These are phyloP conservation scores for Sordariomycetes sp. DNA, from an alignment of 2,329 filamentous ascomycete species.

Conservation along the genomic window DNA sequence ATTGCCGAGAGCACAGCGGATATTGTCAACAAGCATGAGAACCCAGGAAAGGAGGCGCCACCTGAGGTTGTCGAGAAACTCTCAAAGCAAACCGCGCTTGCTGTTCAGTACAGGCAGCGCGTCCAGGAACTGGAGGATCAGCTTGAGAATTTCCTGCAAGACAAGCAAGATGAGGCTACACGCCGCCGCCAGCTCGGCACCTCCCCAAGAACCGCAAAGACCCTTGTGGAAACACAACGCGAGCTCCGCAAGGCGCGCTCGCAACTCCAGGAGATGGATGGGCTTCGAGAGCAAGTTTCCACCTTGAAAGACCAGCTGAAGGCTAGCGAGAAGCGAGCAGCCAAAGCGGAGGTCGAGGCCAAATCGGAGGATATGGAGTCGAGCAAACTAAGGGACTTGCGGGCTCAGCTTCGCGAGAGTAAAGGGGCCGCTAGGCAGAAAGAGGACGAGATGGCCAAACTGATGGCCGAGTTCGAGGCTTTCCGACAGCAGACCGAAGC, in stretches of 20 bases:
- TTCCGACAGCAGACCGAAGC: constrained; percentile 44
- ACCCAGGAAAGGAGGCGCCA: constrained; percentile 31
- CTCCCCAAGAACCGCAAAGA: constrained; percentile 41
- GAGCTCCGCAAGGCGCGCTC: constrained; percentile 45
- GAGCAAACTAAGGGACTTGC: constrained; percentile 23
- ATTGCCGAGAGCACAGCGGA: constrained; percentile 52
- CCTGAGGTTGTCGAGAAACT: constrained; percentile 42
- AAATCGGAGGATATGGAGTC: constrained; percentile 13
- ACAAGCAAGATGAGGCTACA: constrained; percentile 22
- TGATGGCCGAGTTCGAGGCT: constrained; percentile 43
- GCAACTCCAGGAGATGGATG: constrained; percentile 42
- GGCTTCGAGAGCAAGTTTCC: constrained; percentile 43
- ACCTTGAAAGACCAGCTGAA: constrained; percentile 42
- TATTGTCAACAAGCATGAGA: constrained; percentile 26
- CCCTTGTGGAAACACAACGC: constrained; percentile 40
- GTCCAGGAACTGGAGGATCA: constrained; percentile 49
- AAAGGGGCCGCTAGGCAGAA: constrained; percentile 35
- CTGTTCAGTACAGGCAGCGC: constrained; percentile 47
- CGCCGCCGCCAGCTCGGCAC: constrained; percentile 27
- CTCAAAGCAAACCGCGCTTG: constrained; percentile 46
- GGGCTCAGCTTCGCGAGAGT: constrained; percentile 30
- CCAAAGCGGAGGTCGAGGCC: constrained; percentile 25
- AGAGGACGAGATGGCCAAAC: constrained; percentile 37
- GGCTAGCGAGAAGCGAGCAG: constrained; percentile 32
- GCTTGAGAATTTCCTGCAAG: constrained; percentile 29